Base-by-base conservation (phyloP, 2,329 filamentous ascomycete species). In the Sporothrix inflata region DNA sequence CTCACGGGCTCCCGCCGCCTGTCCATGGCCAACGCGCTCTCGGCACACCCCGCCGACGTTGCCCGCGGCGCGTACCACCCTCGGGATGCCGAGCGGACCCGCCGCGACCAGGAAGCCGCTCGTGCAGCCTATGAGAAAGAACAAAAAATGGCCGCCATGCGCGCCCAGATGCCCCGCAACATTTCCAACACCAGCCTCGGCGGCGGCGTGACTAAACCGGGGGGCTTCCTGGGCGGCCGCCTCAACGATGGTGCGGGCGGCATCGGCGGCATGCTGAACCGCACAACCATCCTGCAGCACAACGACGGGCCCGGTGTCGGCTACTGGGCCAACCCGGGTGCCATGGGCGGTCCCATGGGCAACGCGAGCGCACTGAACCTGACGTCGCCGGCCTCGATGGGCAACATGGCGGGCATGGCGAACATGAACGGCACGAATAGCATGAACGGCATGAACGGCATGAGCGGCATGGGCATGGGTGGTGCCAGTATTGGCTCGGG, bases 11-110 rank as follows among this genome's bases (percentile, higher is more conserved):
- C 71, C 4, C 69, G 70, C 79, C 78, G 79, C 3, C 78, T 84
- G 72, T 89, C 86, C 75, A 83, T 92, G 81, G 89, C 90, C 0
- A 87, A 91, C 75, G 83, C 92, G 5, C 81, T 89, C 3, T 78
- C 80, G 21, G 82, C 79, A 0, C 83, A 86, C 68, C 84, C 84
- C 34, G 76, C 81, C 49, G 84, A 83, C 11, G 66, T 72, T 0
- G 72, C 76, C 3, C 75, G 74, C n/a, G 76, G 76, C 34, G 19
- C 63, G 11, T 75, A 77, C 60, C 81, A 86, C 40, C 80, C 82
- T 1, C 80, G 82, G n/a, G 79, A 82, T 12, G 80, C 80, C 4
- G 83, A 84, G 24, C 82, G 85, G 19, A 79, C 81, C 60, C 80
- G 80, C 3, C 80, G 79, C 9, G 79, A 82, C 69, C 81, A 84